Conservation (phyloP, 805 yeast species). For the Hanseniaspora lachancei region DNA sequence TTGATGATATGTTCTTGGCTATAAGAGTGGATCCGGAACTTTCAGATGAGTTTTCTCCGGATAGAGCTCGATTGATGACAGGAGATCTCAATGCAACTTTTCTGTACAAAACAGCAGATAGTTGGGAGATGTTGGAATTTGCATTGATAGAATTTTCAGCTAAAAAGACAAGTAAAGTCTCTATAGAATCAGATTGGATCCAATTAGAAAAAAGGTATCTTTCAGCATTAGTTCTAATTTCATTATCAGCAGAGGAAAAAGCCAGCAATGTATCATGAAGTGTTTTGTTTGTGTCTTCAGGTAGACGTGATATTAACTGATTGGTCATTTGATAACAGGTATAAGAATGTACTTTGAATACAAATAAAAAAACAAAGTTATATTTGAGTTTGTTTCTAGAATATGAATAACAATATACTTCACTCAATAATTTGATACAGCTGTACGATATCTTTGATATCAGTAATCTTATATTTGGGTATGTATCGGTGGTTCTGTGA, state of each 20-base stretch:
- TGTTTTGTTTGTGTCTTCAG: conserved; percentile 46
- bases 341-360: neutral
- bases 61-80: conserved; percentile 22
- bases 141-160: conserved; percentile 67
- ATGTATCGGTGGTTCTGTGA: too few relatives aligned
- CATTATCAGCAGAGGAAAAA: conserved; percentile 68
- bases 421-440: neutral
- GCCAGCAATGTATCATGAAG: conserved; percentile 47
- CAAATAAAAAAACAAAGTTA: neutral
- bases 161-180: conserved; percentile 56
- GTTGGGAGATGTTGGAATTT: conserved; percentile 44
- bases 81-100: conserved; percentile 75
- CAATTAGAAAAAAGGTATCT: conserved; percentile 57
- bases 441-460: neutral
- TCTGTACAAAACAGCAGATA: conserved; percentile 80
- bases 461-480: too few relatives aligned
- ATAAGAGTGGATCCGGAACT: conserved; percentile 43
- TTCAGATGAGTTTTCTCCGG: conserved; percentile 19
- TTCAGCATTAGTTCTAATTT: conserved; percentile 67
- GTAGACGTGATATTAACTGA: conserved; percentile 25
- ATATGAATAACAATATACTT: neutral
- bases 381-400: too few relatives aligned
- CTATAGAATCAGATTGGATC: conserved; percentile 56
- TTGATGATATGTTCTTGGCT: conserved; percentile 64
- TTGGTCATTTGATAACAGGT: neutral